Percentiles rank a stretch among this genome's conserved stretches.
These are phyloP conservation scores for carrot (Daucus carota) DNA, from an alignment of 129 eudicot species.

Conservation along the genomic window DH1_v3.0 NC_030385.2:37519001-37519500, in stretches of 20 bases:
- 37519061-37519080: background rate
- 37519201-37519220: constrained; percentile 9
- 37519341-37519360: constrained; percentile 67
- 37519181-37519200: background rate
- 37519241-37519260: constrained; percentile 84
- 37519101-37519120: background rate
- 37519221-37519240: constrained; percentile 92
- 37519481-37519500: constrained; percentile 9
- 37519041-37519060: background rate
- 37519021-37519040: background rate
- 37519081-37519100: background rate
- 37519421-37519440: background rate
- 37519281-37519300: constrained; percentile 75
- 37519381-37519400: constrained; percentile 93
- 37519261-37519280: constrained; percentile 96
- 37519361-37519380: constrained; percentile 74
- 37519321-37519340: constrained; percentile 65
- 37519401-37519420: constrained; percentile 44
- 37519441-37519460: background rate
- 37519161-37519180: background rate
- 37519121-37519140: background rate
- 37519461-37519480: background rate
- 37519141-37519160: background rate
- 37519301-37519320: constrained; percentile 88
- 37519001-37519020: too few relatives aligned